A percentile compares a stretch with the other conserved stretches of the same genome.
phyloP scores from a whole-genome alignment of 1,284 basidiomycete species.

The Rhodotorula sp. region DNA sequence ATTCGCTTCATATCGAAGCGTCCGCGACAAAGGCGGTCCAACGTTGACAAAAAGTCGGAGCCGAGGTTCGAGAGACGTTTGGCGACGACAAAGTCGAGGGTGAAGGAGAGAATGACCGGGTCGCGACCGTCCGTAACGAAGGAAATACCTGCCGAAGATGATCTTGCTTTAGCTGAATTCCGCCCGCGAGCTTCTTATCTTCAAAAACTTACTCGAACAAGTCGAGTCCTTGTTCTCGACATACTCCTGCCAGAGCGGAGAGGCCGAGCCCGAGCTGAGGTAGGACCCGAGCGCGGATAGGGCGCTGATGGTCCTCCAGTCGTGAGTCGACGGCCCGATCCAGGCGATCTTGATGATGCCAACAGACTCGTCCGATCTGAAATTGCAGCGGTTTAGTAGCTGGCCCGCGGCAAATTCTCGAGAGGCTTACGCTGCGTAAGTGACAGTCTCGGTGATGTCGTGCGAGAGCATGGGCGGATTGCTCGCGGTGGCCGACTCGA shows the following conservation, averaged over 20 bases:
- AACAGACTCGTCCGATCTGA: constrained; percentile 87
- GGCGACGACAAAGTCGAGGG: not conserved
- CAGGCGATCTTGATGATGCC: constrained; percentile 80
- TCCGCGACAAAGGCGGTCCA: constrained; percentile 37
- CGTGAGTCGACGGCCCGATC: constrained; percentile 65
- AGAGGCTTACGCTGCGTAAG: constrained; percentile 72
- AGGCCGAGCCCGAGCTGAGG: constrained; percentile 78
- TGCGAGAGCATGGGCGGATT: constrained; percentile 46
- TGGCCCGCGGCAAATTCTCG: not conserved
- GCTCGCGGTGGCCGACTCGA: constrained; percentile 64
- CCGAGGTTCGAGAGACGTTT: not conserved
- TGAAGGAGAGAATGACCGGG: constrained; percentile 50
- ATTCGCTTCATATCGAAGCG: constrained; percentile 86
- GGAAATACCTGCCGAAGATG: constrained; percentile 70
- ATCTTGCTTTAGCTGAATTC: too few species aligned
- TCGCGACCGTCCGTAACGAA: constrained; percentile 73
- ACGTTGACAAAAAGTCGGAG: not conserved
- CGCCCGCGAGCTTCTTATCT: too few species aligned
- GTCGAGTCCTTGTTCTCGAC: constrained; percentile 86
- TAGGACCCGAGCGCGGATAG: constrained; percentile 88
- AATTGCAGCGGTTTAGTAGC: constrained; percentile 51
- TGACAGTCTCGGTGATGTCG: constrained; percentile 59
- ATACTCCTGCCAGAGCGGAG: constrained; percentile 86
- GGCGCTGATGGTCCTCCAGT: constrained; percentile 78
- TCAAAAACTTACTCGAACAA: constrained; percentile 57